Evolutionary conservation across 208 protist species (phyloP), one percentile per base, ranked within the genome.

Genomic region (Acanthamoeba lenticulata): DNA sequence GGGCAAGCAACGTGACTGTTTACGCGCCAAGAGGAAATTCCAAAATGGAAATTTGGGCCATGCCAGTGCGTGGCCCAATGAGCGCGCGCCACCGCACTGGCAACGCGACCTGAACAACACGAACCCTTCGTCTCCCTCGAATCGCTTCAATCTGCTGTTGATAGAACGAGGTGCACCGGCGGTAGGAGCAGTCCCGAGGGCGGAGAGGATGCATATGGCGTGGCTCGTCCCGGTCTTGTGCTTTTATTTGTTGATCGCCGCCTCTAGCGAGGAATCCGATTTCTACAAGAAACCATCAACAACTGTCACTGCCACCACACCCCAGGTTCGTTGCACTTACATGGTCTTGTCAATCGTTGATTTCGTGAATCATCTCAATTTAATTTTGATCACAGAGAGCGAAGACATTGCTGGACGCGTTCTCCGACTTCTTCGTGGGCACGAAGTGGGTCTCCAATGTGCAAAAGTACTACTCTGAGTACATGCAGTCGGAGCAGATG

Each of bases 341-440:
- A 11, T n/a, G 19, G 0, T 40, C 2, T 34, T 74, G 65, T 11
- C 9, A 74, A 19, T 36, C 38, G 9, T 74, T 40, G 29, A 38
- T 36, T 38, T 40, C n/a, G n/a, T 36, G 17, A 60, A 24, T 21
- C 9, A 60, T 21, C 17, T 21, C 52, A 21, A 60, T n/a, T 5
- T 27, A 21, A 60, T 74, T 69, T 2, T 29, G 32, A 38, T 69
- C 0, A 32, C 65, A 74, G 65, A 74, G 65, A 42, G 38, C 65
- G 4, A 74, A 74, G 65, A 74, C 65, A 74, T 42, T 74, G 65
- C 65, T 74, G 65, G 65, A 74, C 65, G 65, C 65, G 65, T 74
- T 74, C 36, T 34, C 65, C 15, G 65, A 74, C 6, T 74, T 74
- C 65, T 74, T 74, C 65, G 65, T 74, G 27, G 65, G 65, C 65